Conservation (phyloP, 345 rosid genomes). For the Passiflora organensis region DNA sequence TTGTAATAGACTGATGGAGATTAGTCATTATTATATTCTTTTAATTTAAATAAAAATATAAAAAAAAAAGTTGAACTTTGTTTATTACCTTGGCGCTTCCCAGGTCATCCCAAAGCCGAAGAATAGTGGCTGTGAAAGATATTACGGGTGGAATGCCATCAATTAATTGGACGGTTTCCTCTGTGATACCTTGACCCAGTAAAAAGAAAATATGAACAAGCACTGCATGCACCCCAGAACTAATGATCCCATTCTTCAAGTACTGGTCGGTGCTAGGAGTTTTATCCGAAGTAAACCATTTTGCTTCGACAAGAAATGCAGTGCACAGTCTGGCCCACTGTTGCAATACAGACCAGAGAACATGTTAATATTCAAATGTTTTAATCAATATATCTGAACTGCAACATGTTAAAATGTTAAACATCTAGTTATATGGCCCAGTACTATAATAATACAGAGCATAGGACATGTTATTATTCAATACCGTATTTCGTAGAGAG, state of each 20-base stretch:
- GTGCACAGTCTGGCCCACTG: constrained; percentile 52
- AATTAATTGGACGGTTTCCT: constrained; percentile 26
- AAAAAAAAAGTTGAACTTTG: too few species aligned
- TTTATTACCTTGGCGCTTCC: constrained; percentile 47
- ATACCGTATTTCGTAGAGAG: constrained; percentile 42
- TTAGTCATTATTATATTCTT: too few species aligned
- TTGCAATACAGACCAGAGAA: too few species aligned
- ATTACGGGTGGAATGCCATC: constrained; percentile 33
- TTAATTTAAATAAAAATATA: too few species aligned
- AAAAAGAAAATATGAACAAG: constrained; percentile 47
- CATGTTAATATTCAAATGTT: neutral
- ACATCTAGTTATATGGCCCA: too few species aligned
- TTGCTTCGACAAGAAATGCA: constrained; percentile 55
- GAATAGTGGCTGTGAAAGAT: constrained; percentile 28
- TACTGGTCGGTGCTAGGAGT: constrained; percentile 39
- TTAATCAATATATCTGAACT: too few species aligned
- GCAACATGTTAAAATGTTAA: too few species aligned
- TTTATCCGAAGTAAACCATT: constrained; percentile 40
- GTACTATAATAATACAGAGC: too few species aligned
- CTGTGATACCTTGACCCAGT: constrained; percentile 30
- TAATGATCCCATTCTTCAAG: constrained; percentile 46
- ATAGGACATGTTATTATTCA: too few species aligned
- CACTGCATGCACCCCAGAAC: constrained; percentile 45
- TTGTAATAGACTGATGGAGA: too few species aligned
- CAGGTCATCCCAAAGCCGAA: constrained; percentile 42